Conservation (phyloP, 306 rosid genomes). For the Neltuma alba region DNA sequence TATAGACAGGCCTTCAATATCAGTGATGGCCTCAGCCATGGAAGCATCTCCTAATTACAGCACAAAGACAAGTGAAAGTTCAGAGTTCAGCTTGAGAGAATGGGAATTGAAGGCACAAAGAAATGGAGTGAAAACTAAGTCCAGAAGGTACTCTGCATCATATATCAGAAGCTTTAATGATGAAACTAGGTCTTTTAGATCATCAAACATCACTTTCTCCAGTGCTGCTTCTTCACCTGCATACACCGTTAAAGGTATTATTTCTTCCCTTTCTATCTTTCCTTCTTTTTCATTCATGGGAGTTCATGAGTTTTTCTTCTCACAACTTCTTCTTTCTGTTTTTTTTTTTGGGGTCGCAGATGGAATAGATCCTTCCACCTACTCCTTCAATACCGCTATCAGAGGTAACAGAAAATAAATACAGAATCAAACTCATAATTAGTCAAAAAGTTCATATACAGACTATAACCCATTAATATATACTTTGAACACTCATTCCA, state of each 20-base stretch:
- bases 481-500: background rate
- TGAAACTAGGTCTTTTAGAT: constrained; percentile 79
- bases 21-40: constrained; percentile 45
- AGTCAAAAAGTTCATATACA: background rate
- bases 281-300: background rate
- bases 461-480: background rate
- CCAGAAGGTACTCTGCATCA: constrained; percentile 86
- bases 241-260: constrained; percentile 65
- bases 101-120: constrained; percentile 62
- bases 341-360: constrained; percentile 46
- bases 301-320: constrained; percentile 10
- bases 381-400: constrained; percentile 86
- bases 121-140: constrained; percentile 58
- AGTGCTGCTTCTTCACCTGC: constrained; percentile 98
- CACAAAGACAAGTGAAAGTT: constrained; percentile 57
- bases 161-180: constrained; percentile 85
- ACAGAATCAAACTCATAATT: background rate
- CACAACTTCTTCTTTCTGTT: background rate
- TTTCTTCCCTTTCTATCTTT: background rate
- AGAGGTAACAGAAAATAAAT: constrained; percentile 56
- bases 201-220: constrained; percentile 83
- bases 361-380: constrained; percentile 93
- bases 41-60: constrained; percentile 52
- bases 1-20: background rate
- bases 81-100: constrained; percentile 72